Evolutionary conservation across 805 yeast genomes (phyloP).

Genomic region (Kodamaea kaohsiungensis): DNA sequence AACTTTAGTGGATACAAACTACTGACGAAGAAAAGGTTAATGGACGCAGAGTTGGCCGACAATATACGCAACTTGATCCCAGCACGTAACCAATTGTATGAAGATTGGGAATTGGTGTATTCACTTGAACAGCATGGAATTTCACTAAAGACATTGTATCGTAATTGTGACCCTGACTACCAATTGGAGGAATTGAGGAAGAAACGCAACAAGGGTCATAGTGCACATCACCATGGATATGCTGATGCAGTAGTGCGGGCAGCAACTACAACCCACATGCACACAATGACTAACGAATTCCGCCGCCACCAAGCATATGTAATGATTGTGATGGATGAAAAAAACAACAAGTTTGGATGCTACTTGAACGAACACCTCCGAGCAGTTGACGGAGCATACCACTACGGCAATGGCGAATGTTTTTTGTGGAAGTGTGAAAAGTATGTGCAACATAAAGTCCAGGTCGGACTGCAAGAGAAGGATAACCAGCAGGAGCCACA

Average conservation of each 20-base stretch:
- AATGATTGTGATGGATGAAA: constrained; percentile 65
- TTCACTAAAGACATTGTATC: constrained; percentile 76
- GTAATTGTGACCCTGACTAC: constrained; percentile 47
- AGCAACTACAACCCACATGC: constrained; percentile 13
- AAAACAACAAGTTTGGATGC: constrained; percentile 71
- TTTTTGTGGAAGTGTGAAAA: constrained; percentile 80
- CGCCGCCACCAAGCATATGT: constrained; percentile 66
- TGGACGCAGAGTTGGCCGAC: constrained; percentile 66
- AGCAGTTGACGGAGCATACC: constrained; percentile 70
- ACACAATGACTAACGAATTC: constrained; percentile 12
- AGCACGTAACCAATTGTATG: constrained; percentile 71
- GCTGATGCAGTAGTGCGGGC: constrained; percentile 33
- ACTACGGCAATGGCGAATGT: constrained; percentile 94
- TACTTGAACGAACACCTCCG: constrained; percentile 72
- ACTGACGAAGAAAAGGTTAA: constrained; percentile 57
- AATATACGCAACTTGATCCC: constrained; percentile 77
- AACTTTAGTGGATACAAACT: constrained; percentile 59
- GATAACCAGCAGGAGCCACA: background rate
- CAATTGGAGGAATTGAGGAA: constrained; percentile 27
- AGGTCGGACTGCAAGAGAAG: background rate
- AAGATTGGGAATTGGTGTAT: constrained; percentile 76
- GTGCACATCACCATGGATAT: constrained; percentile 29
- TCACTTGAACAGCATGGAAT: constrained; percentile 94
- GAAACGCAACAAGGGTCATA: constrained; percentile 5
- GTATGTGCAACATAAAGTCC: constrained; percentile 25